Base-by-base conservation (phyloP, 2,329 filamentous ascomycete genomes). In the Penicillium sp. region DNA sequence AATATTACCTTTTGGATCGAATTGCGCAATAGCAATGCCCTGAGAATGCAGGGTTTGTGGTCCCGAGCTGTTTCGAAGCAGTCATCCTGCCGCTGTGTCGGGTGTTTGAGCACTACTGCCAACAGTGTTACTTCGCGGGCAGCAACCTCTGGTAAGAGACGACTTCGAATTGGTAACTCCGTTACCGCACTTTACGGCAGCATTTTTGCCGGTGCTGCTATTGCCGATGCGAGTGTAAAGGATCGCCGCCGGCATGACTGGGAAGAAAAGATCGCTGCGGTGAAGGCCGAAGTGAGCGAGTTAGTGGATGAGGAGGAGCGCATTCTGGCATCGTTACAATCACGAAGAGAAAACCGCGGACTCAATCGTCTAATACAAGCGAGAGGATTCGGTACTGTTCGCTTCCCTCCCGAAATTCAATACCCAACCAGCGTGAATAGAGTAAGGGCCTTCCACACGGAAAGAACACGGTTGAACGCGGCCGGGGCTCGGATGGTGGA, bases 41-140 rank as follows among this genome's bases (percentile, higher is more conserved):
- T 61, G 61, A 74, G 68, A 68, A 78, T 78, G 75, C 74, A 77
- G 58, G 68, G 67, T 56, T 65, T 78, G 51, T 77, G 73, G 74
- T 75, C 74, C 61, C 74, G 75, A 59, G 64, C 68, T 61, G 72
- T 70, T 55, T 65, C 66, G 57, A 64, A 70, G 59, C 69, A 69
- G 61, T 68, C 72, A 54, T 65, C 67, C 57, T 77, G 75, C 63
- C 75, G 71, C 47, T 77, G 74, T 63, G 67, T 74, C 50, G 73
- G 73, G 50, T 77, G 75, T 59, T 51, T 72, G 48, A 73, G 69
- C 54, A 72, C 72, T 34, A 64, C 61, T 41, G 62, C 68, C 37
- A 71, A 67, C 57, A 69, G 66, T 32, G 60, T 76, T 25, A 64
- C 73, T 23, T 72, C 70, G 47, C 68, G 71, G 53, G 60, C 71